phyloP scores from a whole-genome alignment of 495 filamentous ascomycete genomes.

The Podospora pseudocomata region DNA sequence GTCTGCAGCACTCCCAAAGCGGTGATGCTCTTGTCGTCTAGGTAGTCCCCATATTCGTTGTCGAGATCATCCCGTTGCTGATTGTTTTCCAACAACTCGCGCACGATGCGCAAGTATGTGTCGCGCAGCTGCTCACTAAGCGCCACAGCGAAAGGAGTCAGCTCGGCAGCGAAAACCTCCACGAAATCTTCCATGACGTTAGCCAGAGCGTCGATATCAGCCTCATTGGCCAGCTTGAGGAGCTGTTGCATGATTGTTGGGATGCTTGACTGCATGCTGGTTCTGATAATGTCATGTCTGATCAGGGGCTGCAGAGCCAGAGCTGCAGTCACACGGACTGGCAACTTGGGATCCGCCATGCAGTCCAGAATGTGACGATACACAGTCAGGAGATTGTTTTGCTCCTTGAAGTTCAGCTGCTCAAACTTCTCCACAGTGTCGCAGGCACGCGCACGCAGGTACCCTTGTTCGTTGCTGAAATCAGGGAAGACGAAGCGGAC shows the following conservation, averaged over 20 bases:
- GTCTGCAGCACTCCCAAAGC: conserved; percentile 95
- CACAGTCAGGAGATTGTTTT: conserved; percentile 87
- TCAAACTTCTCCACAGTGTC: conserved; percentile 98
- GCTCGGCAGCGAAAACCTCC: conserved; percentile 91
- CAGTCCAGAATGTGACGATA: conserved; percentile 96
- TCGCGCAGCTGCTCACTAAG: conserved; percentile 94
- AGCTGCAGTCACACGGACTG: conserved; percentile 90
- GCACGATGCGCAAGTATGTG: conserved; percentile 90
- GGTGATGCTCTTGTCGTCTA: conserved; percentile 98
- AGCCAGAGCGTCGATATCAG: conserved; percentile 89
- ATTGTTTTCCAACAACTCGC: conserved; percentile 84
- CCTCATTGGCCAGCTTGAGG: conserved; percentile 92
- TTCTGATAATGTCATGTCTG: conserved; percentile 87
- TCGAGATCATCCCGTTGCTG: conserved; percentile 69
- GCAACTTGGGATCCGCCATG: conserved; percentile 87
- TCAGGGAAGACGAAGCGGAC: conserved; percentile 98
- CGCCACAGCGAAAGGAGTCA: conserved; percentile 97
- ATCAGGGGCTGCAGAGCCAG: conserved; percentile 94
- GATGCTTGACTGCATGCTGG: conserved; percentile 94
- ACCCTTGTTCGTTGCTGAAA: conserved; percentile 89
- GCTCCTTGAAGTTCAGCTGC: conserved; percentile 90
- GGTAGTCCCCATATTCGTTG: conserved; percentile 76
- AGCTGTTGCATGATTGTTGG: conserved; percentile 99
- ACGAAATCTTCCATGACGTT: conserved; percentile 99
- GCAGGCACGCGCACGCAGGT: conserved; percentile 90